Evolutionary conservation across 495 filamentous ascomycete species (phyloP).

Genomic region (Thermochaetoides thermophila): DNA sequence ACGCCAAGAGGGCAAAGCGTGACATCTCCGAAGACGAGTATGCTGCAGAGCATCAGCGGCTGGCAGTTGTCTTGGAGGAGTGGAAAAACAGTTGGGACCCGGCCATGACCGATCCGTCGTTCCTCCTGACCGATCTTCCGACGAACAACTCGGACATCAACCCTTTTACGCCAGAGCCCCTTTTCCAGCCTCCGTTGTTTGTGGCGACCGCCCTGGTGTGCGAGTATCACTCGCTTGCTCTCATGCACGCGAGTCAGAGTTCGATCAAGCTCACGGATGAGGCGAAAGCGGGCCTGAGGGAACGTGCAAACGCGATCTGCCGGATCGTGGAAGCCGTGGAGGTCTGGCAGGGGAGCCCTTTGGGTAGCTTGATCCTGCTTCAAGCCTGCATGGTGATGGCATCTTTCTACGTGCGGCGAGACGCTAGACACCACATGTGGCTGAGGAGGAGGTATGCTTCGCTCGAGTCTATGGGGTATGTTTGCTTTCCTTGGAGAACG

Average conservation of each 20-base stretch:
- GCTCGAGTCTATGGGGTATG: conserved; percentile 75
- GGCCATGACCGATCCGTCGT: conserved; percentile 39
- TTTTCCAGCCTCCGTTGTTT: conserved; percentile 58
- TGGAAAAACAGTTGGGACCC: conserved; percentile 45
- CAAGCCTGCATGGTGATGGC: conserved; percentile 69
- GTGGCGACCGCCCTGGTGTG: conserved; percentile 53
- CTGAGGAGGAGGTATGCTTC: conserved; percentile 60
- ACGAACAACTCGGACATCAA: conserved; percentile 45
- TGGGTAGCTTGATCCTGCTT: conserved; percentile 52
- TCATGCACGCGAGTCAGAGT: conserved; percentile 70
- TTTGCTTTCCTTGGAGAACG: conserved; percentile 5
- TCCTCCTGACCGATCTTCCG: conserved; percentile 44
- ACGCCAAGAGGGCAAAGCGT: conserved; percentile 51
- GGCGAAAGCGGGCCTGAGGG: conserved; percentile 36
- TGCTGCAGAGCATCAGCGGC: conserved; percentile 38
- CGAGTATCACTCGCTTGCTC: conserved; percentile 61
- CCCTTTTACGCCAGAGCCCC: conserved; percentile 49
- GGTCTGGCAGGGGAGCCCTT: conserved; percentile 52
- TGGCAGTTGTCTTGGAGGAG: conserved; percentile 37
- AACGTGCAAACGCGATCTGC: conserved; percentile 53
- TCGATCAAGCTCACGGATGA: conserved; percentile 36
- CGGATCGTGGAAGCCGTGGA: conserved; percentile 66
- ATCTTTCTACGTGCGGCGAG: conserved; percentile 60
- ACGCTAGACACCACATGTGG: conserved; percentile 67
- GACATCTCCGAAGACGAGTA: conserved; percentile 53